Percentiles rank a stretch among this genome's conserved stretches.
Conservation (phyloP, 2,329 filamentous ascomycete species). For the Trichoderma brevicompactum region DNA sequence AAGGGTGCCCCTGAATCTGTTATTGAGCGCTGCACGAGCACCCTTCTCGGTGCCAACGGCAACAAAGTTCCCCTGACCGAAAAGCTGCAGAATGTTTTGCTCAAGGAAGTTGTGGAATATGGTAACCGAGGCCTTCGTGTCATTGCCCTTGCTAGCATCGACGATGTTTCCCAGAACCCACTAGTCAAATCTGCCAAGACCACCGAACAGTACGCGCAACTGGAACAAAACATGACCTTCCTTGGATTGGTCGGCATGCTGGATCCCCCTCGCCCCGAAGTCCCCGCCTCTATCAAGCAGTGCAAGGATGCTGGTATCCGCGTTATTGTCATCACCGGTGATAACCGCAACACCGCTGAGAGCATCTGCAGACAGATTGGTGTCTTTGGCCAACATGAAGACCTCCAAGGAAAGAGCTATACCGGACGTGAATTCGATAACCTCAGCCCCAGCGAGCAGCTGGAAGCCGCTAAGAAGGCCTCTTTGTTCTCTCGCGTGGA, state of each 20-base stretch:
- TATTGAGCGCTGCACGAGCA: conserved; percentile 86
- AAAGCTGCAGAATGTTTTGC: conserved; percentile 70
- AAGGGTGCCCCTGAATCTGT: conserved; percentile 97
- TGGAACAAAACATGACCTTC: conserved; percentile 94
- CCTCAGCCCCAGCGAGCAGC: conserved; percentile 75
- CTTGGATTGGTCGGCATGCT: conserved; percentile 95
- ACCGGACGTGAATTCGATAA: conserved; percentile 95
- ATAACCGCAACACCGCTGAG: conserved; percentile 97
- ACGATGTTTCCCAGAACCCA: conserved; percentile 72
- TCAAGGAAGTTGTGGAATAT: conserved; percentile 83
- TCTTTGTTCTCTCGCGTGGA: conserved; percentile 96
- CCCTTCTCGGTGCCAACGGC: conserved; percentile 76
- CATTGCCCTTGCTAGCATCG: conserved; percentile 86
- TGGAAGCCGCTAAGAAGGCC: conserved; percentile 81
- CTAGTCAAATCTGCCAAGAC: conserved; percentile 77
- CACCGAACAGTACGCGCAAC: conserved; percentile 78
- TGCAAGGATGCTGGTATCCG: conserved; percentile 94
- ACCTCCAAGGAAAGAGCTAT: conserved; percentile 88
- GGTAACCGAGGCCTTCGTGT: conserved; percentile 92
- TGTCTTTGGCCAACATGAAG: conserved; percentile 80
- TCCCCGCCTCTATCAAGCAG: conserved; percentile 80
- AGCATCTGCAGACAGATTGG: conserved; percentile 98
- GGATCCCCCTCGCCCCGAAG: conserved; percentile 93
- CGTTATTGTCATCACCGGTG: conserved; percentile 96
- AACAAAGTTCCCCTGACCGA: conserved; percentile 74